phyloP scores from a whole-genome alignment of 2,329 filamentous ascomycete genomes.

The Fusarium sp. region DNA sequence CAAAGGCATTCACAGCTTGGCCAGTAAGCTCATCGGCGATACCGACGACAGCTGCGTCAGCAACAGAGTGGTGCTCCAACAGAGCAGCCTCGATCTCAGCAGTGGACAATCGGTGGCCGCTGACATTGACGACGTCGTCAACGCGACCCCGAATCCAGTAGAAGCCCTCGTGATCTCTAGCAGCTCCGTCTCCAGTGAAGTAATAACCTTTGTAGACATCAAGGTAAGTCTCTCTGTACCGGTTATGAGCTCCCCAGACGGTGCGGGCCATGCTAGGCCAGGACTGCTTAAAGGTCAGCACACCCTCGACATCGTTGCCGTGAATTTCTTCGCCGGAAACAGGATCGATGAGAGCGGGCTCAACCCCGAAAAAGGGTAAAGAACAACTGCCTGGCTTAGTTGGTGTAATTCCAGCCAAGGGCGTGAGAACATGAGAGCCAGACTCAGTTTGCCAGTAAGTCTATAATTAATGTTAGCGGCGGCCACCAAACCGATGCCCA shows the following conservation, averaged over 20 bases:
- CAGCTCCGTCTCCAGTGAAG: constrained; percentile 94
- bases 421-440: constrained; percentile 94
- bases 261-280: constrained; percentile 99
- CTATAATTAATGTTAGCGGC: constrained; percentile 56
- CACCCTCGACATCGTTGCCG: constrained; percentile 97
- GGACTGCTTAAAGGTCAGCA: constrained; percentile 94
- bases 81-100: constrained; percentile 98
- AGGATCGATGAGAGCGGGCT: constrained; percentile 96
- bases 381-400: constrained; percentile 98
- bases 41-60: constrained; percentile 95
- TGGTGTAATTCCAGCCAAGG: constrained; percentile 89
- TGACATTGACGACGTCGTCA: constrained; percentile 98
- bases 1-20: constrained; percentile 97
- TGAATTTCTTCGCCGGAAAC: constrained; percentile 92
- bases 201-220: constrained; percentile 99
- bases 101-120: constrained; percentile 93
- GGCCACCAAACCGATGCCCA: not conserved
- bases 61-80: constrained; percentile 88
- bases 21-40: constrained; percentile 93
- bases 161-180: constrained; percentile 96
- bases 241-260: constrained; percentile 96
- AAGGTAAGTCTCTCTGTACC: constrained; percentile 98
- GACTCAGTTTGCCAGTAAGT: constrained; percentile 99
- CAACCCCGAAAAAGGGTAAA: constrained; percentile 97
- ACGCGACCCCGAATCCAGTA: constrained; percentile 99